Evolutionary conservation across 176 grass and related monocot genomes (phyloP).

Genomic region (Thalia dealbata): DNA sequence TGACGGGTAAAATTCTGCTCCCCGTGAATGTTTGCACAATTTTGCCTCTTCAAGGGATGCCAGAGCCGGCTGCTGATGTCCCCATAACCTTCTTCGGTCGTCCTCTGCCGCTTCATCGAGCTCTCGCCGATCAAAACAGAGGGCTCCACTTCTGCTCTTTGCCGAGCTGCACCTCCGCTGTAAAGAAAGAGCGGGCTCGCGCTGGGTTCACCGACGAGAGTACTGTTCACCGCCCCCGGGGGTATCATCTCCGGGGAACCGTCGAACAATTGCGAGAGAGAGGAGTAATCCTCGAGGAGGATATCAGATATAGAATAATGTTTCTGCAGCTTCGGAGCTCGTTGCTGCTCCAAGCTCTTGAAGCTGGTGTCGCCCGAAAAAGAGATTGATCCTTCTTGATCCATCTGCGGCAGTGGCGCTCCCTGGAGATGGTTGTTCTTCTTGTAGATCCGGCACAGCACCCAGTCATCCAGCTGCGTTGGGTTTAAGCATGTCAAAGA

Average conservation of each 20-base stretch:
- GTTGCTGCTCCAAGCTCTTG: conserved; percentile 1
- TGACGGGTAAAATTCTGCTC: conserved; percentile 13
- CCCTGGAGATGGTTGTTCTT: conserved; percentile 46
- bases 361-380: conserved; percentile 25
- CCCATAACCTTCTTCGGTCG: background rate
- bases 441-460: conserved; percentile 90
- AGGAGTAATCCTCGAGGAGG: conserved; percentile 20
- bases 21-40: background rate
- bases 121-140: background rate
- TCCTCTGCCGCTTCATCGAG: conserved; percentile 1
- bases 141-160: conserved; percentile 7
- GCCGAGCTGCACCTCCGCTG: conserved; percentile 7
- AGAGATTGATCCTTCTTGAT: conserved; percentile 45
- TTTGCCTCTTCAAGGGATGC: background rate
- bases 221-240: background rate
- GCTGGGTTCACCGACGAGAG: conserved; percentile 6
- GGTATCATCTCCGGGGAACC: conserved; percentile 14
- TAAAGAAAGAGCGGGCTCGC: conserved; percentile 7
- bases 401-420: conserved; percentile 29
- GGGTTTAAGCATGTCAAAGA: no score
- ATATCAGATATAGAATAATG: conserved; percentile 27
- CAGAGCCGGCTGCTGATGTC: background rate
- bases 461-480: conserved; percentile 96
- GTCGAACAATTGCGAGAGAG: conserved; percentile 28
- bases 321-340: conserved; percentile 13